Evolutionary conservation across 768 basidiomycete species (phyloP), one percentile per base, ranked within the genome.

Genomic region (Termitomyces sp.): DNA sequence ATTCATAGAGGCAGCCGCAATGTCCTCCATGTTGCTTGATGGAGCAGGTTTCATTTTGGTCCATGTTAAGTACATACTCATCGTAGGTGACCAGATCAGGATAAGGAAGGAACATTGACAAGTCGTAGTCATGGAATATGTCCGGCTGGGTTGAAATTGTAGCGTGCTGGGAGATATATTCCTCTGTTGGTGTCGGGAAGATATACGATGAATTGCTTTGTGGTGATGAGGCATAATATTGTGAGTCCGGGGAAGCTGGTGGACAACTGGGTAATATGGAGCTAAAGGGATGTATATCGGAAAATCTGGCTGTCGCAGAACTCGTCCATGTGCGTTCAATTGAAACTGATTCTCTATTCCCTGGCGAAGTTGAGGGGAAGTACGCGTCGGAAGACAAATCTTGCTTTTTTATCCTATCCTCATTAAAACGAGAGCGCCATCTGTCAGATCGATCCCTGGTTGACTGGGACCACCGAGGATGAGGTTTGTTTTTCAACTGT

Each of bases 401-500:
- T 56, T 54, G 57, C 26, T 41, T 51, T 17, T 67, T 71, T 43
- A 61, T 48, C 47, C 42, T 45, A 47, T 62, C 48, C 49, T 57
- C 49, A 45, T 62, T 64, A 53, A 63, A 53, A 37, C 62, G 63
- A 26, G 67, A 37, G 49, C 63, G 54, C 68, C 70, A 65, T 61
- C 64, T 67, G 52, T 67, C 60, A 54, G 73, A 73, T 53, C 78
- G 61, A 33, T 50, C 38, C 33, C 71, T 78, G 68, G 51, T 71
- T 68, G 70, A 71, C 72, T 66, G 84, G 63, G 60, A 75, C 85
- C 84, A 87, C 31, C 83, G 80, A 19, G 85, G 85, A 64, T 86
- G 82, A 9, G 86, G 85, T 62, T 86, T 87, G 59, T 87, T 85
- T 67, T 87, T 87, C 55, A 91, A 67, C 82, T 91, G 46, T 50